Evolutionary conservation across 352 stramenopile species (phyloP), one percentile per base, ranked within the genome.

Genomic region (Globisporangium emineosum): DNA sequence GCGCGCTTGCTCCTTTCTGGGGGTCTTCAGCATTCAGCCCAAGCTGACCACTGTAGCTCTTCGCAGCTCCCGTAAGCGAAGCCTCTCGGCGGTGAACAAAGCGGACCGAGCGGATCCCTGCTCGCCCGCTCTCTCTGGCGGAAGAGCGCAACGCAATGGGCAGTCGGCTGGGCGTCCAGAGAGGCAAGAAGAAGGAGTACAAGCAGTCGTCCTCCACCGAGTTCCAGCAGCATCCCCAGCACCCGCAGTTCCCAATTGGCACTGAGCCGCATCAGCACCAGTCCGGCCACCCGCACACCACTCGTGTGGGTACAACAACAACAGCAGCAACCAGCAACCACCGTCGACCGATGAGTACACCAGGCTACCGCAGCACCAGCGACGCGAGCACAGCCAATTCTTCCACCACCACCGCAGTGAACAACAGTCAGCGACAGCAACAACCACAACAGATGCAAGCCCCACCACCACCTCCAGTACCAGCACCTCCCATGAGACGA

Each of bases 211-310:
- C 29, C 49, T 33, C 49, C 49, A 55, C 23, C 49, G 21, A 45
- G 54, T 50, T 53, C n/a, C 57, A 63, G 42, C 40, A 54, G 57
- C n/a, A 21, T 17, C 15, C 5, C 5, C 57, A 19, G 6, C 21
- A 51, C 37, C 27, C 17, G n/a, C 61, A 66, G 51, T 66, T 64
- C 25, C 30, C 59, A 64, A 50, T 50, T 49, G 47, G 52, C 59
- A 27, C 59, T 2, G 57, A 62, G 17, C 21, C 9, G 9, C 40
- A 47, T 47, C 40, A 47, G 40, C 12, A 15, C 9, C 43, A 50
- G 19, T 21, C 23, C 10, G 10, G 21, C 50, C 29, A 56, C 23
- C 49, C 10, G 29, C 57, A 64, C 32, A 27, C 25, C 43, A 27
- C 19, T 35, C 33, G 21, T 37, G 29, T n/a, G 23, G 51, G 33